Evolutionary conservation across 228 moss, liverwort and hornwort species (phyloP).

Genomic region (Sphagnum fallax): DNA sequence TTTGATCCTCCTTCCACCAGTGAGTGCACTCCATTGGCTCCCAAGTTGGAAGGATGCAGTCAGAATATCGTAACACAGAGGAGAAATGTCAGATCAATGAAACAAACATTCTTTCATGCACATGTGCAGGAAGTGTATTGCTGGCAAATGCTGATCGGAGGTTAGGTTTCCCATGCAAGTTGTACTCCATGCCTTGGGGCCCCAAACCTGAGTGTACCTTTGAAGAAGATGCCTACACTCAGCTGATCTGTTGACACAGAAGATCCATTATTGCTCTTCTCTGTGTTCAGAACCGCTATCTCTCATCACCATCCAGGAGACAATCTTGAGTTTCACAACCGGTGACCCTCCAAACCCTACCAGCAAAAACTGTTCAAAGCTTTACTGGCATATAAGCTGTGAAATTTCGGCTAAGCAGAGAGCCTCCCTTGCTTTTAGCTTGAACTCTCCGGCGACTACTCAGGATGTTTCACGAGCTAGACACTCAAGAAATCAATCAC

Average conservation of each 20-base stretch:
- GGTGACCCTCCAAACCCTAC: too few species aligned
- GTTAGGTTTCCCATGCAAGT: constrained; percentile 8
- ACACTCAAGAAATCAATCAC: too few species aligned
- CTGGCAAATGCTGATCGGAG: constrained; percentile 12
- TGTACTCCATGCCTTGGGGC: constrained; percentile 12
- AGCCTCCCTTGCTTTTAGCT: too few species aligned
- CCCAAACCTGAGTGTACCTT: constrained; percentile 5
- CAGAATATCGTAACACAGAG: constrained; percentile 8
- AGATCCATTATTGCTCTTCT: background rate
- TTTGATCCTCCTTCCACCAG: constrained; percentile 16
- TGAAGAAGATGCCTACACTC: background rate
- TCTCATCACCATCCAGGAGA: too few species aligned
- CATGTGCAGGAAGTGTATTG: constrained; percentile 1
- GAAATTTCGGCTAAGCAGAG: too few species aligned
- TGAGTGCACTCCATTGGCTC: constrained; percentile 16
- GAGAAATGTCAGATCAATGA: background rate
- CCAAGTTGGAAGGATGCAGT: constrained; percentile 8
- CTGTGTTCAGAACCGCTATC: too few species aligned
- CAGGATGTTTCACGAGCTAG: too few species aligned
- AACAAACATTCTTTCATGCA: background rate
- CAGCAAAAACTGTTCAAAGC: too few species aligned
- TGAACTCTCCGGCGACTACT: too few species aligned
- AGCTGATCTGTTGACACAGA: background rate
- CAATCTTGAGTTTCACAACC: too few species aligned
- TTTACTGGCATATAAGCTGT: too few species aligned